phyloP scores from a whole-genome alignment of 192 early-diverging fungal genomes.

The Linnemannia elongata region DNA sequence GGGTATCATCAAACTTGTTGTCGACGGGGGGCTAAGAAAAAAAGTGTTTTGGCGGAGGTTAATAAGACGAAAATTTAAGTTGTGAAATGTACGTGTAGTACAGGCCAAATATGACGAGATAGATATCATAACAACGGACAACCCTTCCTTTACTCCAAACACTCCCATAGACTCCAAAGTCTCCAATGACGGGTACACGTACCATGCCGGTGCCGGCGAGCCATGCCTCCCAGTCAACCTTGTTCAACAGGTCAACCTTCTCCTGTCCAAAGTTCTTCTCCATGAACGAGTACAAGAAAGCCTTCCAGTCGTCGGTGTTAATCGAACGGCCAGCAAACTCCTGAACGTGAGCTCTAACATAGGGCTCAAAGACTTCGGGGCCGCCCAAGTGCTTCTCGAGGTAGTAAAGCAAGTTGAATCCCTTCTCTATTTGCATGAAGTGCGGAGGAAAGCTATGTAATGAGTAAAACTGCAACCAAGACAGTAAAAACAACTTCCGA shows the following conservation, averaged over 20 bases:
- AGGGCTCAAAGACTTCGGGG: slow-evolving; percentile 86
- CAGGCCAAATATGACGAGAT: background rate
- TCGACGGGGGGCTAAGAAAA: slow-evolving; percentile 77
- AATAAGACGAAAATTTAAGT: background rate
- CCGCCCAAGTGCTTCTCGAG: slow-evolving; percentile 93
- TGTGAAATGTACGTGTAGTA: background rate
- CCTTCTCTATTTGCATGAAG: slow-evolving; percentile 78
- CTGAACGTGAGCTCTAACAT: slow-evolving; percentile 83
- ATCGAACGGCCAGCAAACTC: slow-evolving; percentile 91
- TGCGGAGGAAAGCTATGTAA: background rate
- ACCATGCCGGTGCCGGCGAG: slow-evolving; percentile 89
- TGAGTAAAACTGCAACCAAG: background rate
- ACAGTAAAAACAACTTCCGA: background rate
- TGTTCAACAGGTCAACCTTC: slow-evolving; percentile 79
- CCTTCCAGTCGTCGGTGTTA: slow-evolving; percentile 91
- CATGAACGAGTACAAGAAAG: slow-evolving; percentile 86
- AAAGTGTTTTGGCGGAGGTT: slow-evolving; percentile 8
- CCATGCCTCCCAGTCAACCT: slow-evolving; percentile 95
- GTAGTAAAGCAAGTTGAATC: slow-evolving; percentile 94
- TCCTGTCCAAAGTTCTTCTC: slow-evolving; percentile 68
- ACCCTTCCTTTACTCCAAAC: background rate
- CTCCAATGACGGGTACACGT: slow-evolving; percentile 21
- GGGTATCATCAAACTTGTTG: slow-evolving; percentile 87
- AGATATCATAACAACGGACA: background rate
- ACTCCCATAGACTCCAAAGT: background rate